Base-by-base conservation (phyloP, 129 eudicot genomes). In the Lactuca sativa region DNA sequence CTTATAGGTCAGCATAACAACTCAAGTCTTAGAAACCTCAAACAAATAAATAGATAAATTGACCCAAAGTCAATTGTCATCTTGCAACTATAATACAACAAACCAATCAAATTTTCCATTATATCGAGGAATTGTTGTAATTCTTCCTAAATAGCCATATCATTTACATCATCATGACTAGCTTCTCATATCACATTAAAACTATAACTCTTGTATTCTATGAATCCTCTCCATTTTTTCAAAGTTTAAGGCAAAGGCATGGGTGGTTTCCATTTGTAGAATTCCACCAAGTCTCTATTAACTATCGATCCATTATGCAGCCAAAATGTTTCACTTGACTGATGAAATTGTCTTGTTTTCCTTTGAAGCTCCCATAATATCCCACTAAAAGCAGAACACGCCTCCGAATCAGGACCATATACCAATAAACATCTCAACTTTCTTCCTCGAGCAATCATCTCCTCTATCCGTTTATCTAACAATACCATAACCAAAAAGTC, bases 281-380 rank as follows among this genome's bases (percentile, higher is more conserved):
- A 93, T 70, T 88, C 97, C 11, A 81, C 78, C 72, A 89, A 75
- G 62, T 90, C 84, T 76, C 97, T 75, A 47, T 85, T 87, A 9
- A 93, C 92, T 41, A 93, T 69, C 53, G 95, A 70, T 52, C 95
- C 81, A 69, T 93, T 93, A 79, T 93, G 98, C 72, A 93, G 78
- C 98, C 97, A 93, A 79, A 93, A 93, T 31, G 98, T 89, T 74
- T 93, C 98, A 0, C 87, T 62, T 21, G 98, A 93, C 53, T 89
- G 98, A 36, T 93, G 98, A 80, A 93, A 93, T 64, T 60, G 80
- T 78, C 95, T 83, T 69, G 84, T 88, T 85, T 87, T 93, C 77
- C 86, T 87, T 64, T 93, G 98, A 36, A 93, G 95, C 64, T 93
- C 98, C 98, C 98, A 85, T 66, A 93, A 21, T 65, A 93, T 85